Evolutionary conservation across 2,329 filamentous ascomycete species (phyloP), one percentile per base, ranked within the genome.

Genomic region (Tetracladium maxilliforme): DNA sequence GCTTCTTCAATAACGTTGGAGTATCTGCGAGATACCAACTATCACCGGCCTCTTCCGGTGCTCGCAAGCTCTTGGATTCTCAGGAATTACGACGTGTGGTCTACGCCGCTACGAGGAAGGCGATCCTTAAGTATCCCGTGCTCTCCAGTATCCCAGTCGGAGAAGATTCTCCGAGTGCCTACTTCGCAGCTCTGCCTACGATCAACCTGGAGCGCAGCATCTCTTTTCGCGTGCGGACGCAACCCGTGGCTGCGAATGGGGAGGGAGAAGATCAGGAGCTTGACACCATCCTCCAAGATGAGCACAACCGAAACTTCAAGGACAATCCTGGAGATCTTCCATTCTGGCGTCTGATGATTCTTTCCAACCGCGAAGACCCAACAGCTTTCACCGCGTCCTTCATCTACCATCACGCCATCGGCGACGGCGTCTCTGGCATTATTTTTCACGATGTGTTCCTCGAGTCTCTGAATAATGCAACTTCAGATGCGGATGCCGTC

Each of bases 321-420:
- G 35, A 45, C 4, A 56, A 51, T 35, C 42, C 44, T 13, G 33
- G 44, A 3, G 41, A 39, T 4, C 23, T 43, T 11, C 51, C 57
- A 2, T 53, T 51, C 31, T 64, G 58, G 58, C 49, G 54, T 12
- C 37, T 63, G 3, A 33, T 49, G 11, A 34, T 63, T 13, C 28
- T 59, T 7, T 35, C 39, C n/a, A 33, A 42, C 10, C 19, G 35
- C 10, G 33, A 31, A 7, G 28, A 38, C 16, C 11, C 34, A 3
- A 35, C 27, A 4, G 33, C 30, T 3, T 61, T 64, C 30, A 56
- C 53, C 1, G 52, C 49, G 3, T 40, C 39, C 6, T 64, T 69
- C 33, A 47, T 52, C 5, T 62, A 49, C 17, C 66, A 71, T 31
- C 66, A 71, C 33, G 48, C 53, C 1, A 44, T 70, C 11, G 51